Evolutionary conservation across 2,329 filamentous ascomycete genomes (phyloP).

Genomic region (Pestalotiopsis sp.): DNA sequence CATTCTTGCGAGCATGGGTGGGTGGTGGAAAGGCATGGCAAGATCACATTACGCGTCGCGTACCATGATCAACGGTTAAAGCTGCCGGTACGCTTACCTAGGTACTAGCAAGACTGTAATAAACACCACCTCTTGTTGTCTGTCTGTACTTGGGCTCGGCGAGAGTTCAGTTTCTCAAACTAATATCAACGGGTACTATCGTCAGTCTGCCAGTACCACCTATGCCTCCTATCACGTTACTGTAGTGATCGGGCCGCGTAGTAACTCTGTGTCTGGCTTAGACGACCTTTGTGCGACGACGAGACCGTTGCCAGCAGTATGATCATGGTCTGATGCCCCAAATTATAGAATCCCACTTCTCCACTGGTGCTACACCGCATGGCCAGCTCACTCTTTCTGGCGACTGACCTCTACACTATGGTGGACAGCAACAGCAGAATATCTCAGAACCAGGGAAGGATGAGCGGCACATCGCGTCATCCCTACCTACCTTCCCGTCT

Average conservation of each 20-base stretch:
- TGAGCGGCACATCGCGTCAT: conserved; percentile 8
- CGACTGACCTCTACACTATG: background rate
- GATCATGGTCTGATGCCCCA: background rate
- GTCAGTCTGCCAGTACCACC: too few species aligned
- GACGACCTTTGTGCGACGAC: background rate
- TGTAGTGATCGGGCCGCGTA: background rate
- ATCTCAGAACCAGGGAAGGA: background rate
- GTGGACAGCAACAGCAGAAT: background rate
- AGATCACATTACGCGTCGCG: background rate
- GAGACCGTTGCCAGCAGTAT: background rate
- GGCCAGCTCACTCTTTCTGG: background rate
- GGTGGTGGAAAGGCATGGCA: background rate
- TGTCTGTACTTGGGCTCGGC: too few species aligned
- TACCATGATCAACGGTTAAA: background rate
- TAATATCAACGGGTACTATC: too few species aligned
- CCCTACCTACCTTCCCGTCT: background rate
- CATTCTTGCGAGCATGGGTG: background rate
- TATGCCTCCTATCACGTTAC: background rate
- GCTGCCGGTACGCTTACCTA: background rate
- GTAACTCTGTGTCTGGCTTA: background rate
- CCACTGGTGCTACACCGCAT: background rate
- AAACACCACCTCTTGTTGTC: too few species aligned
- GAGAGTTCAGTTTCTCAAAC: too few species aligned
- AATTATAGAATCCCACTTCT: background rate
- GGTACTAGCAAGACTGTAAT: too few species aligned